These are phyloP conservation scores for Parachlorella kessleri DNA, from an alignment of 139 green algal genomes.

Conservation along the genomic window DNA sequence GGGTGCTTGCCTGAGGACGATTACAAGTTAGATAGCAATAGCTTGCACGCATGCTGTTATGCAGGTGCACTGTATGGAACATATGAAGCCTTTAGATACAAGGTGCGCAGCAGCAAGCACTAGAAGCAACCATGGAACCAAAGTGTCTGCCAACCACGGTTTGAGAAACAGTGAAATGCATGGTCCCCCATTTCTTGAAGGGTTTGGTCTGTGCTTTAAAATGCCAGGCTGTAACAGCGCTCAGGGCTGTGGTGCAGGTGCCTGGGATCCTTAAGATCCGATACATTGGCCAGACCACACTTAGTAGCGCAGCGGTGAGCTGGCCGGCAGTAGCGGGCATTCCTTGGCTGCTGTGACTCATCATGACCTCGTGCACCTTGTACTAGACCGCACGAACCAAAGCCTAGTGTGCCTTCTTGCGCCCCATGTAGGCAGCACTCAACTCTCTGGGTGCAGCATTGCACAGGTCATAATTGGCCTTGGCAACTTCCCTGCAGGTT, in stretches of 20 bases:
- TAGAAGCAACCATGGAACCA: no score
- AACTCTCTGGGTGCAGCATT: neutral
- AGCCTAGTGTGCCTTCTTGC: neutral
- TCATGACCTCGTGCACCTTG: neutral
- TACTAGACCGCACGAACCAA: neutral
- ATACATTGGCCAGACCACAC: conserved; percentile 73
- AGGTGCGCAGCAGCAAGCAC: no score
- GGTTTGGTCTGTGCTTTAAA: no score
- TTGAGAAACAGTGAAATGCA: no score
- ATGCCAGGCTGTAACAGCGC: no score
- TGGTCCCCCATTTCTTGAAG: no score
- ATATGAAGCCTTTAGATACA: conserved; percentile 66
- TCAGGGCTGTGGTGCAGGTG: no score
- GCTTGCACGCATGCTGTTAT: no score
- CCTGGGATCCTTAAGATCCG: conserved; percentile 72
- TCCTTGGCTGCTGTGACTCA: neutral
- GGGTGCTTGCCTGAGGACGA: no score
- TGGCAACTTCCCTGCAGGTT: conserved; percentile 31
- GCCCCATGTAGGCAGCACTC: neutral
- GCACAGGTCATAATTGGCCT: neutral
- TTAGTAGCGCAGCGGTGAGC: conserved; percentile 68
- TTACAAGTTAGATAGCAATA: no score
- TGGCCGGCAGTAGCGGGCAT: no score
- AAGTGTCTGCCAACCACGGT: no score
- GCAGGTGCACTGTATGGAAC: conserved; percentile 71